These are phyloP conservation scores for Xylariales sp. DNA, from an alignment of 2,329 filamentous ascomycete genomes.

Conservation along the genomic window DNA sequence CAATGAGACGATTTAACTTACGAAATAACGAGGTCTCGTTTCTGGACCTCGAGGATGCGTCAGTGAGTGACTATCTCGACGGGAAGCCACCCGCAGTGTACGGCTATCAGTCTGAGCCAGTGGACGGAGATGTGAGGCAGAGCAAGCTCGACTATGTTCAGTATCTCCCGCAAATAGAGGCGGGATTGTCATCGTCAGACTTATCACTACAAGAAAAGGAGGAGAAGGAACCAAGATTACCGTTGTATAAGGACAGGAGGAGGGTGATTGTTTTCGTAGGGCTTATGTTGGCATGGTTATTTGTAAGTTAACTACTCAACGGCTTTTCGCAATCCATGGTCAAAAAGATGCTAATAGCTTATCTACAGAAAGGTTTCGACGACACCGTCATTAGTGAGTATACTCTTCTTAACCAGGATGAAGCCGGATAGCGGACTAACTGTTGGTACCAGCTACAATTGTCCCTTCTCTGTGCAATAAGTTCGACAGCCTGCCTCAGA, in stretches of 20 bases:
- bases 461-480: constrained; percentile 4
- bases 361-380: constrained; percentile 6
- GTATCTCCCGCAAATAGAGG: background rate
- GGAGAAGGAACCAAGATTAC: background rate
- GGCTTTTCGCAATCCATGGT: background rate
- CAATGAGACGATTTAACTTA: too few species aligned
- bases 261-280: constrained; percentile 5
- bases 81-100: too few species aligned
- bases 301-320: constrained; percentile 1
- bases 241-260: constrained; percentile 6
- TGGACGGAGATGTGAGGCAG: too few species aligned
- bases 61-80: too few species aligned
- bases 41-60: too few species aligned
- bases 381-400: constrained; percentile 8
- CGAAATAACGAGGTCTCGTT: too few species aligned
- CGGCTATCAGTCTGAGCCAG: too few species aligned
- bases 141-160: too few species aligned
- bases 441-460: background rate
- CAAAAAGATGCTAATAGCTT: background rate
- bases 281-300: constrained; percentile 7
- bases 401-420: too few species aligned
- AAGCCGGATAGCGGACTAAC: too few species aligned
- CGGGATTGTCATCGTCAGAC: background rate
- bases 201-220: background rate
- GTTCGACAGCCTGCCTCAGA: constrained; percentile 6